A percentile compares a stretch with the other conserved stretches of the same genome.
Evolutionary conservation across 192 early-diverging fungal genomes (phyloP).

Genomic region (Entophlyctis helioformis): DNA sequence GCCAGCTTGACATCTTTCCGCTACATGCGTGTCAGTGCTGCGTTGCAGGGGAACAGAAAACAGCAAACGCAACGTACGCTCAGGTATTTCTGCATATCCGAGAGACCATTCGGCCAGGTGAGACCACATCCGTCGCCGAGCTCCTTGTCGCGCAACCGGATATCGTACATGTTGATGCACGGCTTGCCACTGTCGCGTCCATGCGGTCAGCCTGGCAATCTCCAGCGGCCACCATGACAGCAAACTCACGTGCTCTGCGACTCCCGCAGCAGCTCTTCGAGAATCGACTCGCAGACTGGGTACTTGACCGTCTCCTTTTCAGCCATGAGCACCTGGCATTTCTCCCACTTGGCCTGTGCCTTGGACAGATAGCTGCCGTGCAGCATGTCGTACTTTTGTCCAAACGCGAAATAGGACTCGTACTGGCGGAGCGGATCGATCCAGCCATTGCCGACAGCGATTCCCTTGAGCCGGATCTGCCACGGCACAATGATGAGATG

Average conservation of each 20-base stretch:
- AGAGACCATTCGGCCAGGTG: slow-evolving; percentile 29
- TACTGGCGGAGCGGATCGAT: slow-evolving; percentile 51
- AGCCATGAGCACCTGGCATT: slow-evolving; percentile 8
- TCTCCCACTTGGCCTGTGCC: slow-evolving; percentile 2
- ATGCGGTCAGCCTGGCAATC: background rate
- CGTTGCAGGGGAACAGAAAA: background rate
- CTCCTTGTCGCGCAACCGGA: slow-evolving; percentile 43
- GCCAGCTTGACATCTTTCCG: slow-evolving; percentile 33
- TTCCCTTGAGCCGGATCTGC: too few species aligned
- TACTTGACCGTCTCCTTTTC: slow-evolving; percentile 13
- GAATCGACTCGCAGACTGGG: slow-evolving; percentile 25
- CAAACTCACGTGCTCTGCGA: slow-evolving; percentile 8
- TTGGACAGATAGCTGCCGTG: slow-evolving; percentile 12
- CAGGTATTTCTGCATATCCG: slow-evolving; percentile 24
- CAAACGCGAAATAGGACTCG: slow-evolving; percentile 32
- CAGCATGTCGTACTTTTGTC: slow-evolving; percentile 22
- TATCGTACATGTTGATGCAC: slow-evolving; percentile 67
- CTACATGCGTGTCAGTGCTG: slow-evolving; percentile 17
- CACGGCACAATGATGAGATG: too few species aligned
- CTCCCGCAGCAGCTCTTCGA: slow-evolving; percentile 19
- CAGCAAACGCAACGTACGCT: slow-evolving; percentile 2
- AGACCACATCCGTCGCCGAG: slow-evolving; percentile 40
- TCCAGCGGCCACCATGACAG: background rate
- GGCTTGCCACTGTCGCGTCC: slow-evolving; percentile 6
- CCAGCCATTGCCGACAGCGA: slow-evolving; percentile 70